Base-by-base conservation (phyloP, 1,284 basidiomycete genomes). In the Microbotryum intermedium region DNA sequence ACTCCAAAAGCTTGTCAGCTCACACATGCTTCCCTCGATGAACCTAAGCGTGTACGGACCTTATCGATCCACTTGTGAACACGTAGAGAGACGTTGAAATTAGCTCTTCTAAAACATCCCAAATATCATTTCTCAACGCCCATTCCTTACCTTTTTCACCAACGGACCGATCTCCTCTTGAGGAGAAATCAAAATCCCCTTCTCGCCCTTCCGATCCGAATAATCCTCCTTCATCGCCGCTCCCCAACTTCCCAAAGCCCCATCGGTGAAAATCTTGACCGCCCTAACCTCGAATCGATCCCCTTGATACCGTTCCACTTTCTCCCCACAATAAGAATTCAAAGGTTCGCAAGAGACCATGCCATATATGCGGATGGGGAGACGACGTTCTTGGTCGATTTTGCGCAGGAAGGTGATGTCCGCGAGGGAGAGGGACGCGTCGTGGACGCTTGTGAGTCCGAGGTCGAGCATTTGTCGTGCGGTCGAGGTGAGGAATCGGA, bases 221-320 rank as follows among this genome's bases (percentile, higher is more conserved):
- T 95, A 97, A 16, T 90, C 88, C 46, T 86, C 81, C 20, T 89
- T 77, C 61, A 97, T 80, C 1, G 92, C 91, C 0, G 92, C 90
- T 4, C 92, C 92, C 81, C 88, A 90, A 1, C 87, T 90, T 0
- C 92, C 91, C 2, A 97, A 80, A 1, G 93, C 91, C 49, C 86
- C 87, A 68, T 91, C 88, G 0, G 83, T 80, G 71, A 89, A 87
- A 2, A 95, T 79, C 74, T 95, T 97, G 69, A 94, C 80, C 50
- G 72, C 68, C 2, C 60, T 44, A 2, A 69, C 25, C 1, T 51
- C 45, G 62, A 73, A 58, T 66, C 69, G 13, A 62, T 72, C 29
- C 58, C 73, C 29, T 50, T 67, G 48, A 59, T 74, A 69, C 20
- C 79, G 80, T 26, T 84, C 81, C 2, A 87, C 77, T 46, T 81